Conservation (phyloP, 768 basidiomycete genomes). For the Xanthoconium stramineum region DNA sequence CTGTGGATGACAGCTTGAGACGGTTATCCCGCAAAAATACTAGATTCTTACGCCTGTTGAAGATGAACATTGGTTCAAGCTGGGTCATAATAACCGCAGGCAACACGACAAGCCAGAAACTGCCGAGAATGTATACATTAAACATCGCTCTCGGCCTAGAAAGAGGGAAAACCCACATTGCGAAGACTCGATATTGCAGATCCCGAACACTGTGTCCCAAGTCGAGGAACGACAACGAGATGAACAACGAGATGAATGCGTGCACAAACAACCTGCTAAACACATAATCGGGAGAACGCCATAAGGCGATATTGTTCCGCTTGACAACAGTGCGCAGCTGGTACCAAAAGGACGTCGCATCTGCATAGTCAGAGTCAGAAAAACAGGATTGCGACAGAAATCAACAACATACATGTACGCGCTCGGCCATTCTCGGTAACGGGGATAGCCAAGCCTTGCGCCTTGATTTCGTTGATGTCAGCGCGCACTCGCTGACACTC, state of each 20-base stretch:
- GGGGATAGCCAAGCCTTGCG: constrained; percentile 42
- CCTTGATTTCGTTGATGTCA: constrained; percentile 49
- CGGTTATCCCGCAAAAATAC: constrained; percentile 15
- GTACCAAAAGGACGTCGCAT: constrained; percentile 72
- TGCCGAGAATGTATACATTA: constrained; percentile 20
- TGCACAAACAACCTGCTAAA: constrained; percentile 81
- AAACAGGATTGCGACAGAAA: background rate
- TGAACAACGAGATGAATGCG: constrained; percentile 62
- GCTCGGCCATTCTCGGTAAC: constrained; percentile 38
- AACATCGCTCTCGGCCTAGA: background rate
- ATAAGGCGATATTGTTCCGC: constrained; percentile 69
- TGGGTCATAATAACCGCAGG: constrained; percentile 75
- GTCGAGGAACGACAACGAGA: constrained; percentile 78
- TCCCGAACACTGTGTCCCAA: constrained; percentile 62
- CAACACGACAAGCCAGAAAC: constrained; percentile 64
- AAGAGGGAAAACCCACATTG: constrained; percentile 47
- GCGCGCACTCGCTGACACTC: constrained; percentile 44
- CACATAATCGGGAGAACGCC: constrained; percentile 83
- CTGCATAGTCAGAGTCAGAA: constrained; percentile 30
- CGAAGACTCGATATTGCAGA: constrained; percentile 78
- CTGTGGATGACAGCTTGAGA: constrained; percentile 17
- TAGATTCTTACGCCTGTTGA: constrained; percentile 48
- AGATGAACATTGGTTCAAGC: constrained; percentile 74
- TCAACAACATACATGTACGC: constrained; percentile 43
- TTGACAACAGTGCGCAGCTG: constrained; percentile 67